Evolutionary conservation across 345 rosid species (phyloP).

Genomic region (Raphanus raphanistrum): DNA sequence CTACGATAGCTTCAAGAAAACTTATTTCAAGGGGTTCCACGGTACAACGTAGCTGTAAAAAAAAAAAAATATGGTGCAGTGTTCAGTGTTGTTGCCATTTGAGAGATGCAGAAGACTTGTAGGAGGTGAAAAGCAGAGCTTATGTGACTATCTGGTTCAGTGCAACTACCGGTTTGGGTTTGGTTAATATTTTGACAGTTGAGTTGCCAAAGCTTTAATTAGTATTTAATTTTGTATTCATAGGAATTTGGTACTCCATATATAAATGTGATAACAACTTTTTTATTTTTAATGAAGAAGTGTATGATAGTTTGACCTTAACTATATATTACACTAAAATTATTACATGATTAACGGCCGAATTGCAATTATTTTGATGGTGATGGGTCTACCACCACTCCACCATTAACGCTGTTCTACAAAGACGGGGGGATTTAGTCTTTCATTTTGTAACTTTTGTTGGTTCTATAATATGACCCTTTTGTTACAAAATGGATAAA

Average conservation of each 20-base stretch:
- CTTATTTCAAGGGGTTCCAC: background rate
- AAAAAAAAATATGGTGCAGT: background rate
- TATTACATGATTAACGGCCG: conserved; percentile 23
- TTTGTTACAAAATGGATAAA: conserved; percentile 16
- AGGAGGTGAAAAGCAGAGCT: conserved; percentile 17
- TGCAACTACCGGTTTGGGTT: conserved; percentile 15
- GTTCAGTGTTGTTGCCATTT: conserved; percentile 1
- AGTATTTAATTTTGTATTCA: background rate
- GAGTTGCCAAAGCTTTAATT: background rate
- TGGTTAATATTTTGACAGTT: conserved; percentile 12
- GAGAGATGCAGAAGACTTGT: conserved; percentile 5
- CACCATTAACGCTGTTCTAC: conserved; percentile 20
- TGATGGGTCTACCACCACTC: conserved; percentile 29
- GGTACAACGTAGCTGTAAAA: background rate
- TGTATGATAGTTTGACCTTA: conserved; percentile 12
- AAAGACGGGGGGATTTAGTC: background rate
- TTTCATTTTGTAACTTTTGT: background rate
- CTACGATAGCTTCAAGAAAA: conserved; percentile 6
- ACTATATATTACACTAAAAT: background rate
- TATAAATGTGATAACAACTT: background rate
- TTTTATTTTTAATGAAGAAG: background rate
- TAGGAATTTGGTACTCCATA: background rate
- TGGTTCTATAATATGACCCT: background rate
- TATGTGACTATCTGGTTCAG: background rate
- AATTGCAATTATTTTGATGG: conserved; percentile 32